Base-by-base conservation (phyloP, 768 basidiomycete genomes). In the Naematelia aurantialba region DNA sequence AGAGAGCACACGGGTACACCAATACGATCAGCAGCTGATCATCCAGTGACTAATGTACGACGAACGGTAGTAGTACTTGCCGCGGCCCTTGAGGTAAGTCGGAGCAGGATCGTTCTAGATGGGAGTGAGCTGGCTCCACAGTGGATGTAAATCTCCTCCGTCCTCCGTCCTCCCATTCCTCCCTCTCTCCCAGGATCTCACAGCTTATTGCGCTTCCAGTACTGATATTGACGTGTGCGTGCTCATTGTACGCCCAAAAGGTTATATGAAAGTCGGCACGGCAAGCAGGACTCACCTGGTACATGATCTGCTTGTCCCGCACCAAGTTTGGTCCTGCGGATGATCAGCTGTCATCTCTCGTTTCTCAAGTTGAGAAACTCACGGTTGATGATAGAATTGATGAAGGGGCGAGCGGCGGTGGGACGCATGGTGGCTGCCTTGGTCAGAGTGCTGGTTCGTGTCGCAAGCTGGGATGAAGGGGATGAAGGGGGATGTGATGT, bases 271-370 rank as follows among this genome's bases (percentile, higher is more conserved):
- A 3, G 31, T 55, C 59, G 53, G 34, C 29, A 22, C 12, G 34
- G 49, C 21, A 5, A 29, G n/a, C 24, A 30, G 49, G 5, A 11
- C 22, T 4, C 14, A 4, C 12, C 10, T 61, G 62, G 26, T 27
- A 67, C 66, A 56, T 67, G 34, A 66, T 66, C 57, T 72, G 70
- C 64, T 66, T 72, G 34, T 59, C 65, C 62, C 63, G 42, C 45
- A 72, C 55, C n/a, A 46, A 50, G 53, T 63, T 63, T 31, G 67
- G 59, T 51, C 61, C 70, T 72, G 17, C 34, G 44, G 14, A 12
- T 14, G 29, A 30, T 65, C 44, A 59, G 60, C n/a, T n/a, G n/a
- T n/a, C n/a, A n/a, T 55, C 22, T 11, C n/a, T 19, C 29, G 55
- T 21, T 12, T 21, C 2, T 5, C 25, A 10, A 1, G 5, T 17